phyloP scores from a whole-genome alignment of 1,139 yeast species.

The Petasospora rhodanensis region DNA sequence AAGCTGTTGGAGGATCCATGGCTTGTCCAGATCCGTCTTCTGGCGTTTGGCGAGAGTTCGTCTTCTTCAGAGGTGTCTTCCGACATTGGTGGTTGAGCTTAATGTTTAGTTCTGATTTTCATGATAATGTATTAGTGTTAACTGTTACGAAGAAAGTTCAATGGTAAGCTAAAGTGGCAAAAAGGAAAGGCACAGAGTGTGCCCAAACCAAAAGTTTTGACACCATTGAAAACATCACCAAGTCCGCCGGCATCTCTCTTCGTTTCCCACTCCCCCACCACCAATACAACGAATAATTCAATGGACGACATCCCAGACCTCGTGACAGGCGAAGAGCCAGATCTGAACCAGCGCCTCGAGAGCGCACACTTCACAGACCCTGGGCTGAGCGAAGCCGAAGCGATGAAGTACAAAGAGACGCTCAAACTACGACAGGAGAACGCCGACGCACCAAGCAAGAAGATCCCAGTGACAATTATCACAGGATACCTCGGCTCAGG shows the following conservation, averaged over 20 bases:
- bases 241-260: too few relatives aligned
- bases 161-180: too few relatives aligned
- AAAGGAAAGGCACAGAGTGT: too few relatives aligned
- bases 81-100: conserved; percentile 17
- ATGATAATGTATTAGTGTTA: too few relatives aligned
- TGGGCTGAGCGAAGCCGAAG: conserved; percentile 16
- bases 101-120: neutral
- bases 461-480: conserved; percentile 87
- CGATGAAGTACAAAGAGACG: conserved; percentile 14
- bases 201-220: too few relatives aligned
- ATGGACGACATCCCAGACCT: conserved; percentile 24
- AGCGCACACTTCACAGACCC: conserved; percentile 16
- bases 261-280: too few relatives aligned
- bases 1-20: conserved; percentile 88
- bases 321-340: conserved; percentile 24
- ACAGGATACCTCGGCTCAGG: conserved; percentile 97
- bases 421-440: conserved; percentile 11
- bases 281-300: too few relatives aligned
- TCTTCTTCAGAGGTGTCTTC: conserved; percentile 25
- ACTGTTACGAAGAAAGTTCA: too few relatives aligned
- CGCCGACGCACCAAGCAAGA: conserved; percentile 27
- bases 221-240: too few relatives aligned
- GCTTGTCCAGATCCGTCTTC: conserved; percentile 69
- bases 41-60: conserved; percentile 53
- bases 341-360: conserved; percentile 16